Conservation (phyloP, 495 filamentous ascomycete genomes). For the Immersiella caudata region DNA sequence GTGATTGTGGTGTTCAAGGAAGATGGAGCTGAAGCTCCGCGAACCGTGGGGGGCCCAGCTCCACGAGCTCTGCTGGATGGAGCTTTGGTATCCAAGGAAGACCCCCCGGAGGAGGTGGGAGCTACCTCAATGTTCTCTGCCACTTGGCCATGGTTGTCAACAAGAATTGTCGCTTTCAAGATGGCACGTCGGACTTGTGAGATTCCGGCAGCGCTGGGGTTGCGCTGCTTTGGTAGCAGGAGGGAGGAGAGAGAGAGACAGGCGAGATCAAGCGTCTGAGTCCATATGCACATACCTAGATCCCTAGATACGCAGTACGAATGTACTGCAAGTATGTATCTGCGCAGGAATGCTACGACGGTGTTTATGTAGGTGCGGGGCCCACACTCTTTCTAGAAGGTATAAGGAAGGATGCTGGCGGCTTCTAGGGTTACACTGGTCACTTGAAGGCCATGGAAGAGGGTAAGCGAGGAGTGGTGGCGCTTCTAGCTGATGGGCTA, state of each 20-base stretch:
- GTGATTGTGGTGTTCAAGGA: neutral
- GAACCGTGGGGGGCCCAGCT: neutral
- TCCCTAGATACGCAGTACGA: no score
- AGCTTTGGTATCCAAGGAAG: neutral
- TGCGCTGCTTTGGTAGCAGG: neutral
- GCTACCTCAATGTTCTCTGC: neutral
- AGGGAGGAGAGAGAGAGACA: neutral
- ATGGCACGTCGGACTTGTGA: neutral
- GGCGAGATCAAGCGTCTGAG: neutral
- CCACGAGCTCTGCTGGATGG: neutral
- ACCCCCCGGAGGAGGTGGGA: neutral
- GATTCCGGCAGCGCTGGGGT: neutral
- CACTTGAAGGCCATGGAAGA: neutral
- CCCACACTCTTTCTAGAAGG: constrained; percentile 6
- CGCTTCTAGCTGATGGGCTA: neutral
- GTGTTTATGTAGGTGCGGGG: neutral
- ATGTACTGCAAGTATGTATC: neutral
- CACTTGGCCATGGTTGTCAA: neutral
- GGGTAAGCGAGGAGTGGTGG: neutral
- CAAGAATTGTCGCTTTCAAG: no score
- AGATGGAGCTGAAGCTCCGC: neutral
- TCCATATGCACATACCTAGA: no score
- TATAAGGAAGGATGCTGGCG: neutral
- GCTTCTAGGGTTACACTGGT: neutral
- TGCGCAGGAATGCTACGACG: neutral